Percentiles rank a stretch among this genome's conserved stretches.
Evolutionary conservation across 495 filamentous ascomycete genomes (phyloP).

Genomic region (Sphaerosporella brunnea): DNA sequence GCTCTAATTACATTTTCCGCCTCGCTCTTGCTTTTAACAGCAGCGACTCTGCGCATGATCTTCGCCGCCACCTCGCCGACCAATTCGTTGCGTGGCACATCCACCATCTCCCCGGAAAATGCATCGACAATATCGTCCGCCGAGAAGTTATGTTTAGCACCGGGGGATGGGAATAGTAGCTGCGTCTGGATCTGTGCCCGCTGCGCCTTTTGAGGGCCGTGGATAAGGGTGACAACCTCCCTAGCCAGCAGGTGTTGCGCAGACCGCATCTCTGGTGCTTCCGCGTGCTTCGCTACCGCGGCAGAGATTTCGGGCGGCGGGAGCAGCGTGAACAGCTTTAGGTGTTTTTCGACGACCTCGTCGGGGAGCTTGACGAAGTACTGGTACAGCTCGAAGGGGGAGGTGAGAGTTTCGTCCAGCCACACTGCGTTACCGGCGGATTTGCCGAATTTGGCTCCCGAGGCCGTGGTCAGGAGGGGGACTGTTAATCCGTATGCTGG

Average conservation of each 20-base stretch:
- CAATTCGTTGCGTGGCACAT: slow-evolving; percentile 12
- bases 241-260: slow-evolving; percentile 68
- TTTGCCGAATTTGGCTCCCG: slow-evolving; percentile 87
- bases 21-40: slow-evolving; percentile 13
- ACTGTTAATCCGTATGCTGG: slow-evolving; percentile 66
- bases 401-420: slow-evolving; percentile 69
- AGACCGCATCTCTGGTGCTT: slow-evolving; percentile 47
- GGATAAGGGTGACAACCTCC: slow-evolving; percentile 63
- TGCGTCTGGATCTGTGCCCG: slow-evolving; percentile 34
- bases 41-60: slow-evolving; percentile 10
- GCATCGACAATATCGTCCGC: slow-evolving; percentile 13
- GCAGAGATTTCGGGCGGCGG: slow-evolving; percentile 44
- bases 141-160: neutral
- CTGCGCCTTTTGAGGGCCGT: slow-evolving; percentile 44
- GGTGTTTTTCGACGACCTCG: slow-evolving; percentile 53
- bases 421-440: slow-evolving; percentile 87
- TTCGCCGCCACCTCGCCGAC: slow-evolving; percentile 20
- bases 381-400: slow-evolving; percentile 66
- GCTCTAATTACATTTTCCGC: slow-evolving; percentile 17
- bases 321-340: slow-evolving; percentile 85
- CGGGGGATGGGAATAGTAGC: slow-evolving; percentile 13
- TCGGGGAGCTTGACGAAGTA: slow-evolving; percentile 80
- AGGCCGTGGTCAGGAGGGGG: slow-evolving; percentile 67
- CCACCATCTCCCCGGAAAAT: slow-evolving; percentile 11
- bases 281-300: slow-evolving; percentile 46